Conservation (phyloP, 257 asterid species). For the Osmanthus fragrans region DNA sequence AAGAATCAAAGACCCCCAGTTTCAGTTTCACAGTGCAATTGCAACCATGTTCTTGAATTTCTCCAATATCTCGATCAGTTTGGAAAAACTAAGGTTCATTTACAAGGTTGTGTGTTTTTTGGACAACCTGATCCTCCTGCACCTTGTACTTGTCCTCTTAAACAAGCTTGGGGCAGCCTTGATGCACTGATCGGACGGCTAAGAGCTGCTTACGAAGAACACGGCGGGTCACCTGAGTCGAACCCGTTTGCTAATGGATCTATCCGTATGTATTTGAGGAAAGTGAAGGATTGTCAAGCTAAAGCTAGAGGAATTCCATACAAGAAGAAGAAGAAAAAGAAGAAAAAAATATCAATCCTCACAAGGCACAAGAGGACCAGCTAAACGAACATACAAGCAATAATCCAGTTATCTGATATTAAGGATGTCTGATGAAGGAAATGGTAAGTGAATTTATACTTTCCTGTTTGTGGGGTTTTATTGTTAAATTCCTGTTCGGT, state of each 20-base stretch:
- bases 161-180: slow-evolving; percentile 99
- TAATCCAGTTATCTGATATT: slow-evolving; percentile 14
- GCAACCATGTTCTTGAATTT: slow-evolving; percentile 81
- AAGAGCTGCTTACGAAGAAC: slow-evolving; percentile 89
- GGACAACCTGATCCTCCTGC: slow-evolving; percentile 97
- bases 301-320: slow-evolving; percentile 89
- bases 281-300: slow-evolving; percentile 85
- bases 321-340: slow-evolving; percentile 76
- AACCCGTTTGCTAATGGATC: slow-evolving; percentile 85
- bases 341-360: slow-evolving; percentile 35
- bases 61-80: slow-evolving; percentile 81
- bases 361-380: slow-evolving; percentile 26
- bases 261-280: slow-evolving; percentile 68
- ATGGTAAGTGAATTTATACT: slow-evolving; percentile 9
- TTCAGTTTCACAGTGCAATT: slow-evolving; percentile 60
- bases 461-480: background rate
- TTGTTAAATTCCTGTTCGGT: slow-evolving; percentile 3
- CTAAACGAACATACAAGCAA: slow-evolving; percentile 45
- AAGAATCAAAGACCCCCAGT: slow-evolving; percentile 79
- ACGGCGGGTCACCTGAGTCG: slow-evolving; percentile 75
- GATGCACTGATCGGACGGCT: slow-evolving; percentile 91
- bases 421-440: background rate
- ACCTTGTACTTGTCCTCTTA: slow-evolving; percentile 83
- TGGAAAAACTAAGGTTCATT: slow-evolving; percentile 87
- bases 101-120: slow-evolving; percentile 73